Percentiles rank a stretch among this genome's conserved stretches.
These are phyloP conservation scores for Penicillium sp. DNA, from an alignment of 2,329 filamentous ascomycete genomes.

Conservation along the genomic window DNA sequence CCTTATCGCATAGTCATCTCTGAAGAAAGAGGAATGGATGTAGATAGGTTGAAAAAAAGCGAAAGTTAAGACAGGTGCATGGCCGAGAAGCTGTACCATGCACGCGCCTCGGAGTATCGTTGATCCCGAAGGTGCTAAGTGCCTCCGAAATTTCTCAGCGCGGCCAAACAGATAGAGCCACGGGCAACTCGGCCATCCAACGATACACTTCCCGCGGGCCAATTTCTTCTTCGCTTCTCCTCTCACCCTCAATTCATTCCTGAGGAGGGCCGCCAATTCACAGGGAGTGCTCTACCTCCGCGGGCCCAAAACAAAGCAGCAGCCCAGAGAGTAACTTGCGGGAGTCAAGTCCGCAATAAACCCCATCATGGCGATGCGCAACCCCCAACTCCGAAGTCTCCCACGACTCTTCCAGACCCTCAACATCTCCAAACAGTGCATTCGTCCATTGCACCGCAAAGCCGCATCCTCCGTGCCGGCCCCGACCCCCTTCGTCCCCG, in stretches of 20 bases:
- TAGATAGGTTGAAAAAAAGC: background rate
- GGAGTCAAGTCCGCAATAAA: constrained; percentile 7
- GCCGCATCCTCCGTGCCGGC: constrained; percentile 58
- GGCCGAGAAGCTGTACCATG: constrained; percentile 7
- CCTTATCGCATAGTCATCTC: background rate
- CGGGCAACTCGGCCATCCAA: constrained; percentile 6
- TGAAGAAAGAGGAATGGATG: background rate
- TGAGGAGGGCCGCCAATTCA: background rate
- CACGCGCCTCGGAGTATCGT: constrained; percentile 27
- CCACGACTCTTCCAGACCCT: constrained; percentile 33
- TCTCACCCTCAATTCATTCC: background rate
- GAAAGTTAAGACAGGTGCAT: background rate
- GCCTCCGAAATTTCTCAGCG: constrained; percentile 35
- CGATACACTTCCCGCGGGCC: constrained; percentile 3
- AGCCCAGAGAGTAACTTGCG: background rate
- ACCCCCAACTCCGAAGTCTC: constrained; percentile 31
- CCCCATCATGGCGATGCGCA: constrained; percentile 37
- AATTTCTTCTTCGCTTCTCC: constrained; percentile 7
- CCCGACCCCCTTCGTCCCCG: constrained; percentile 83
- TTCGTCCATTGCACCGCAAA: constrained; percentile 49
- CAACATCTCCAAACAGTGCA: constrained; percentile 35
- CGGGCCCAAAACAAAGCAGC: background rate
- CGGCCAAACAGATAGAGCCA: constrained; percentile 9
- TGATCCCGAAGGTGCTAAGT: constrained; percentile 31
- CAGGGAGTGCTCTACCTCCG: background rate